These are phyloP conservation scores for Picea mariana DNA, from an alignment of 83 land plant species.

Conservation along the genomic window DNA sequence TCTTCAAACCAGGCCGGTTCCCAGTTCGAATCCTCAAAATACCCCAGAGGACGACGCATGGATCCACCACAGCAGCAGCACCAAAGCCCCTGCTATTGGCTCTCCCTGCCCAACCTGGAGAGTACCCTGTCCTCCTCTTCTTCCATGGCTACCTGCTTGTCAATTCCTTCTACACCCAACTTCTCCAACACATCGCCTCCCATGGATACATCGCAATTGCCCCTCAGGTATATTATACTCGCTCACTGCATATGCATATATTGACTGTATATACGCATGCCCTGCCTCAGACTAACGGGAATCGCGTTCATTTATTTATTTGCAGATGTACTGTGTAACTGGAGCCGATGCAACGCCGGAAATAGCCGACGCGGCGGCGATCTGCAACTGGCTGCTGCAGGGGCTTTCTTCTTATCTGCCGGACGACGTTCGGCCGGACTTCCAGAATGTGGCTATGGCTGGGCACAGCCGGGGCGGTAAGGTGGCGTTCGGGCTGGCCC, in stretches of 20 bases:
- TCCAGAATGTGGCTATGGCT: constrained; percentile 27
- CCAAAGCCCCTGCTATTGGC: constrained; percentile 48
- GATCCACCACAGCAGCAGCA: constrained; percentile 13
- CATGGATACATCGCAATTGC: constrained; percentile 66
- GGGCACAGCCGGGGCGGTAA: constrained; percentile 71
- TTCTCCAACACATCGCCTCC: constrained; percentile 55
- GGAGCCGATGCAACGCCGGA: constrained; percentile 7
- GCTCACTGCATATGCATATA: background rate
- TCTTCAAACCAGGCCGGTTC: background rate
- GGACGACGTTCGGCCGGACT: constrained; percentile 23
- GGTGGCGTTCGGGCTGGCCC: constrained; percentile 45
- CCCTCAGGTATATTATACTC: constrained; percentile 45
- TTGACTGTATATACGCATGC: background rate
- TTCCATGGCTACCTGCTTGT: constrained; percentile 51
- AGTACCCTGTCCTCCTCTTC: constrained; percentile 49
- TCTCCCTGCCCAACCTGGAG: constrained; percentile 32
- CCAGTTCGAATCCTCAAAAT: background rate
- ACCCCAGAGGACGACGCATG: background rate
- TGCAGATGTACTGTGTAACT: background rate
- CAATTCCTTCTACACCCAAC: constrained; percentile 45
- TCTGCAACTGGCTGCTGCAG: constrained; percentile 42
- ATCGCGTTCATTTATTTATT: no score
- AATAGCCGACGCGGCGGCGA: constrained; percentile 30
- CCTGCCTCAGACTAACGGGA: no score
- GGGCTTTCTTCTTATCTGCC: constrained; percentile 20